phyloP scores from a whole-genome alignment of 1,139 yeast species.

The Taiozyma sp. region DNA sequence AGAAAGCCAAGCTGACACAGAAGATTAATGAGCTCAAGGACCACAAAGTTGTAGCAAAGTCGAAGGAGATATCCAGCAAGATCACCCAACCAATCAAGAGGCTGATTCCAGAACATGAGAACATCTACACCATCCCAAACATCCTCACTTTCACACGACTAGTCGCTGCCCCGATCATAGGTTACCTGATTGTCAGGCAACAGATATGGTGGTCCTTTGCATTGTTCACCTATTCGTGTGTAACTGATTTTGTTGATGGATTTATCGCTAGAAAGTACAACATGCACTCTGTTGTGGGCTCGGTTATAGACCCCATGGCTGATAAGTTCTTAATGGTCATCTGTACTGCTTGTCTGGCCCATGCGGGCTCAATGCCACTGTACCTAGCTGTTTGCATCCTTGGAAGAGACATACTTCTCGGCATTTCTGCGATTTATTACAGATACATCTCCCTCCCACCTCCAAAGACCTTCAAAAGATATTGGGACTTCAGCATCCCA shows the following conservation, averaged over 20 bases:
- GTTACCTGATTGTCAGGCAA: slow-evolving; percentile 64
- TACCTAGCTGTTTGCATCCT: slow-evolving; percentile 68
- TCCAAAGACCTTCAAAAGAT: slow-evolving; percentile 68
- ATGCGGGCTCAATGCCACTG: slow-evolving; percentile 60
- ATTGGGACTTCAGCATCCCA: slow-evolving; percentile 73
- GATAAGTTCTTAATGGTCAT: slow-evolving; percentile 89
- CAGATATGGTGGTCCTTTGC: slow-evolving; percentile 60
- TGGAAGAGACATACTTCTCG: slow-evolving; percentile 79
- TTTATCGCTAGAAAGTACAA: slow-evolving; percentile 78
- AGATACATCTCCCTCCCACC: slow-evolving; percentile 70
- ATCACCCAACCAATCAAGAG: slow-evolving; percentile 23
- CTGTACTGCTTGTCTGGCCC: slow-evolving; percentile 72
- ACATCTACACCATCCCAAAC: slow-evolving; percentile 80
- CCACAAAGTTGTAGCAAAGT: slow-evolving; percentile 4
- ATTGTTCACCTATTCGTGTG: slow-evolving; percentile 75
- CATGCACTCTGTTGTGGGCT: slow-evolving; percentile 77
- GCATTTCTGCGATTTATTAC: slow-evolving; percentile 67
- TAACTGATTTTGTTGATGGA: slow-evolving; percentile 92
- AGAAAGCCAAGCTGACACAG: slow-evolving; percentile 9
- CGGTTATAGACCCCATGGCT: slow-evolving; percentile 92
- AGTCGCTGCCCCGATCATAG: slow-evolving; percentile 74
- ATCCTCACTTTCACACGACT: slow-evolving; percentile 75
- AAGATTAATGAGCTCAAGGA: slow-evolving; percentile 7
- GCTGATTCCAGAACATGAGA: slow-evolving; percentile 42
- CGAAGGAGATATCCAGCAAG: slow-evolving; percentile 21